Evolutionary conservation across 1,284 basidiomycete genomes (phyloP).

Genomic region (Polyporus tsugae): DNA sequence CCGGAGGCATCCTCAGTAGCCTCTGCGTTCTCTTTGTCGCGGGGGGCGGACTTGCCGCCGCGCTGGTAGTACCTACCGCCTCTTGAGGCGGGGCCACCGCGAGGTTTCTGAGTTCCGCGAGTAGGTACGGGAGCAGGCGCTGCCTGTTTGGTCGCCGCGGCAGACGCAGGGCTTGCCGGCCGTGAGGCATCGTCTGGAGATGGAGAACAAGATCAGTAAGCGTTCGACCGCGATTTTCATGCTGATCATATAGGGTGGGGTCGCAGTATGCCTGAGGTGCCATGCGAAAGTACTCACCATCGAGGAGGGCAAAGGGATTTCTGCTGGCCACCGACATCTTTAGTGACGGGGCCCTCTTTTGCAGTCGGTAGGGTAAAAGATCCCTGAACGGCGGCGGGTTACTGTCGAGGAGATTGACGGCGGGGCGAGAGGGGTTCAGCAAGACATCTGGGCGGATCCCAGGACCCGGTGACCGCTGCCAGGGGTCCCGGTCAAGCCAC

Average conservation of each 20-base stretch:
- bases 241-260: slow-evolving; percentile 5
- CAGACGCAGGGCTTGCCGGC: slow-evolving; percentile 50
- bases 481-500: slow-evolving; percentile 45
- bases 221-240: neutral
- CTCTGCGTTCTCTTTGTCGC: slow-evolving; percentile 47
- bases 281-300: slow-evolving; percentile 55
- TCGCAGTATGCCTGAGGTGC: slow-evolving; percentile 9
- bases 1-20: slow-evolving; percentile 53
- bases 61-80: slow-evolving; percentile 79
- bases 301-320: slow-evolving; percentile 84
- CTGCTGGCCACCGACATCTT: slow-evolving; percentile 88
- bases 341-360: slow-evolving; percentile 65
- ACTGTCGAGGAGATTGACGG: slow-evolving; percentile 36
- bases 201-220: slow-evolving; percentile 13
- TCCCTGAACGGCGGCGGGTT: slow-evolving; percentile 39
- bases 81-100: slow-evolving; percentile 72
- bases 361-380: slow-evolving; percentile 48
- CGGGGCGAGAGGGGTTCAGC: slow-evolving; percentile 32
- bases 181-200: slow-evolving; percentile 51
- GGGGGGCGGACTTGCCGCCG: slow-evolving; percentile 57
- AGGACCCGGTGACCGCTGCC: slow-evolving; percentile 38
- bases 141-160: slow-evolving; percentile 44
- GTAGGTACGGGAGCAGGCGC: slow-evolving; percentile 52
- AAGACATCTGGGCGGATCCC: slow-evolving; percentile 18
- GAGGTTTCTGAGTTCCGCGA: slow-evolving; percentile 46